Evolutionary conservation across 257 asterid species (phyloP), one percentile per base, ranked within the genome.

Genomic region (Solanum peruvianum): DNA sequence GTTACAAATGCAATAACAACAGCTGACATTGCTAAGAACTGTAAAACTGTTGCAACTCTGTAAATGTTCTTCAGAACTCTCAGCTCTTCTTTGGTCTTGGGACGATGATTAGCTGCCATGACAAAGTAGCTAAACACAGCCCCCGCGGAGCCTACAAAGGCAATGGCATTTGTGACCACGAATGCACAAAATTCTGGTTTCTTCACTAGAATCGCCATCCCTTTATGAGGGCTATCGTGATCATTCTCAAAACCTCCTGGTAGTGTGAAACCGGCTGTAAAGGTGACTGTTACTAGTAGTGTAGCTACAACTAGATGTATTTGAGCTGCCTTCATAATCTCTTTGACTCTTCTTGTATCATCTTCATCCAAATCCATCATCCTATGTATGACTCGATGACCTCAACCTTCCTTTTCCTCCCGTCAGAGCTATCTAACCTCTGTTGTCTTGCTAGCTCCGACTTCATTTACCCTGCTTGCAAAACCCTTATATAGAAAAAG

Each of bases 1-100:
- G 90, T 88, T 21, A 86, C 27, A 64, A 88, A 88, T 16, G 90
- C 87, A 45, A 88, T 33, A 1, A 86, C 84, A n/a, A 88, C 37
- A 20, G 90, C 88, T 81, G 58, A 80, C 88, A 88, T 86, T 33
- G 90, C 27, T 0, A 88, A n/a, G 41, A 69, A 33, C 62, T 82
- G 70, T 11, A 86, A 37, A 31, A 21, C 6, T 6, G 58, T 77
- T 7, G 88, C 58, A 42, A 76, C 37, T 35, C 4, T 25, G 8
- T n/a, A 42, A 12, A 76, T 23, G 35, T 2, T 41, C 20, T 5
- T 4, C 18, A 73, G 11, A 16, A 49, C 20, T 33, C 39, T 27
- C 9, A 78, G 60, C 84, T 85, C 72, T 9, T 66, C 27, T 23
- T 18, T 12, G 31, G 31, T 31, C 8, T 25, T 15, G 8, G 33